A percentile compares a stretch with the other conserved stretches of the same genome.
Evolutionary conservation across 805 yeast species (phyloP).

Genomic region (Cyberlindnera bimundalis): DNA sequence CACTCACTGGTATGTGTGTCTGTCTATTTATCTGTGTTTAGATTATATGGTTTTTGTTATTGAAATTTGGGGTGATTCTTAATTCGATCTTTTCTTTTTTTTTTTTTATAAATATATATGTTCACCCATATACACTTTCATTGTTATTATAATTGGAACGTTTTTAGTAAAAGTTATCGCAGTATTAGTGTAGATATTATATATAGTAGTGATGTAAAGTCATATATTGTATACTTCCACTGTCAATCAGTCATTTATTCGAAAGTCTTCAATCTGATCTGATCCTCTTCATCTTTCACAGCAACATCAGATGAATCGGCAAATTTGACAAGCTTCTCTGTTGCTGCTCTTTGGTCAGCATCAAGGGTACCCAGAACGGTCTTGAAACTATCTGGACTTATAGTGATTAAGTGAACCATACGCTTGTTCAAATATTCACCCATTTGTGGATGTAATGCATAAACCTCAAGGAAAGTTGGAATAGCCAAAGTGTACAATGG

Average conservation of each 20-base stretch:
- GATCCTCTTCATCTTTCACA: slow-evolving; percentile 27
- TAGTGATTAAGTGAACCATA: slow-evolving; percentile 43
- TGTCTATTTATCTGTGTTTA: no score
- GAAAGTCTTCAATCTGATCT: slow-evolving; percentile 52
- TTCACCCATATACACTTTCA: no score
- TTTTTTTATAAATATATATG: neutral
- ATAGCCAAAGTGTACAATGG: slow-evolving; percentile 32
- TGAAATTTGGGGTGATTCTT: neutral
- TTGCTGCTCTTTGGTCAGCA: slow-evolving; percentile 35
- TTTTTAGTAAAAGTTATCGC: no score
- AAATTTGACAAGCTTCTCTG: slow-evolving; percentile 43
- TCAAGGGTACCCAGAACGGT: slow-evolving; percentile 39
- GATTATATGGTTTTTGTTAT: neutral
- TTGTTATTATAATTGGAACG: no score
- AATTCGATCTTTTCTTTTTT: neutral
- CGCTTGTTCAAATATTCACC: slow-evolving; percentile 43
- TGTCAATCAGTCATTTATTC: slow-evolving; percentile 20
- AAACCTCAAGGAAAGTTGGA: slow-evolving; percentile 35
- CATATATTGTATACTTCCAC: no score
- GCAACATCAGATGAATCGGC: slow-evolving; percentile 22
- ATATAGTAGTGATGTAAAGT: no score
- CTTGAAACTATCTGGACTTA: slow-evolving; percentile 48
- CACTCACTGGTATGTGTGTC: no score
- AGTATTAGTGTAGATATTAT: no score
- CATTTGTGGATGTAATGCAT: slow-evolving; percentile 21